Percentiles rank a stretch among this genome's conserved stretches.
These are phyloP conservation scores for Arabidopsis suecica DNA, from an alignment of 345 rosid genomes.

Conservation along the genomic window DNA sequence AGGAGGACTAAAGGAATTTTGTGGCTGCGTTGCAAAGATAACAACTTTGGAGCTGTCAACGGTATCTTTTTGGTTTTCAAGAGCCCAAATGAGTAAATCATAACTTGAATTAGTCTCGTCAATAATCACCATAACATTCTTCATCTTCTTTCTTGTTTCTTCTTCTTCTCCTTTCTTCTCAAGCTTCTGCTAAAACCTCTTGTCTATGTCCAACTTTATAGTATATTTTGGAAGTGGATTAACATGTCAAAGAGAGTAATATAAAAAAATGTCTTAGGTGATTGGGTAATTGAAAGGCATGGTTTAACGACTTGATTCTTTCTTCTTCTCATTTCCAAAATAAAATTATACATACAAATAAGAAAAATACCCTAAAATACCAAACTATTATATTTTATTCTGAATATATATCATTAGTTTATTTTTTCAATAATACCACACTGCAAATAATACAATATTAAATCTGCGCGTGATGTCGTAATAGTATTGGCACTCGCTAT, in stretches of 20 bases:
- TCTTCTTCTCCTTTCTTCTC: constrained; percentile 10
- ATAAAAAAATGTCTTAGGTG: not conserved
- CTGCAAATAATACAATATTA: not conserved
- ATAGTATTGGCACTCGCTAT: not conserved
- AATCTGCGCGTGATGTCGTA: no score
- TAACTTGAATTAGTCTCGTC: constrained; percentile 58
- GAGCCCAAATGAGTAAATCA: constrained; percentile 56
- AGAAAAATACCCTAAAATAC: not conserved
- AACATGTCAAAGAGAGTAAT: constrained; percentile 9
- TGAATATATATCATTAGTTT: no score
- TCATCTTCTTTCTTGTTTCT: constrained; percentile 33
- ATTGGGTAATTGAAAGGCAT: constrained; percentile 38
- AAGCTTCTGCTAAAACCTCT: constrained; percentile 20
- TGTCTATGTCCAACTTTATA: constrained; percentile 33
- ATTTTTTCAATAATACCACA: no score
- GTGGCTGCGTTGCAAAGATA: constrained; percentile 51
- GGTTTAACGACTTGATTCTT: constrained; percentile 32
- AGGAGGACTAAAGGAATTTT: constrained; percentile 1
- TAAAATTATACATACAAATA: not conserved
- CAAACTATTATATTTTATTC: no score
- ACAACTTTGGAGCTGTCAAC: constrained; percentile 40
- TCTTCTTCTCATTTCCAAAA: not conserved
- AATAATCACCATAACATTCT: constrained; percentile 61
- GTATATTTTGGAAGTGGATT: not conserved
- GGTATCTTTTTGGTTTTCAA: constrained; percentile 51